Evolutionary conservation across 139 green algal species (phyloP), one percentile per base, ranked within the genome.

Genomic region (Chlorella sp.): DNA sequence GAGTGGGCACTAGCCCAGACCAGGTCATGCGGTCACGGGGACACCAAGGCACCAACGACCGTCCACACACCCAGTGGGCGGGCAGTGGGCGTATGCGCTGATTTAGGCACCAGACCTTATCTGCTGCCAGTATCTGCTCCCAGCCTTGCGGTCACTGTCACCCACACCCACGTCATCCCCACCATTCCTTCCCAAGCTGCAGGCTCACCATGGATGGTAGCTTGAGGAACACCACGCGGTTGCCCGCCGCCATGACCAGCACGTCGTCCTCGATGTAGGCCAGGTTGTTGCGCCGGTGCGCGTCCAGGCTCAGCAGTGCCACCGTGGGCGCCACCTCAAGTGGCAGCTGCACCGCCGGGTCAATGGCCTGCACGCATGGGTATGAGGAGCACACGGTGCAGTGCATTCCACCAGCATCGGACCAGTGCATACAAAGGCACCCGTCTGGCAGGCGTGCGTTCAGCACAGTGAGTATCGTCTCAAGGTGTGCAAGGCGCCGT

Each of bases 261-360:
- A 77, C 82, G 71, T 91, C 79, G 17, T 83, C 72, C 17, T 90
- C 85, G 0, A 92, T 33, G 51, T 84, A 69, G 24, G 78, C 67
- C n/a, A 88, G 34, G 79, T 91, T 92, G 84, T 88, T 84, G 35
- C 82, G 81, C 67, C 84, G 36, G 2, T 65, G 33, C 1, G 74
- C 36, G 26, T 79, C 74, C 59, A 74, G 60, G 35, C 64, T 74
- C 22, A 79, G 67, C 1, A 79, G 26, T 32, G 72, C 31, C 1
- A 31, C 34, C n/a, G 67, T 74, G 17, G 55, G 29, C 3, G 69
- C 49, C 1, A 17, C 31, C 26, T 69, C 60, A 23, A 31, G 20
- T 22, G 69, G 69, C 20, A 74, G 49, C 31, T 74, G 26, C 29
- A 35, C 31, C 29, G 34, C 49, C 20, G 33, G 50, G 31, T 74